Conservation (phyloP, 2,329 filamentous ascomycete species). For the Pseudocercospora fijiensis region DNA sequence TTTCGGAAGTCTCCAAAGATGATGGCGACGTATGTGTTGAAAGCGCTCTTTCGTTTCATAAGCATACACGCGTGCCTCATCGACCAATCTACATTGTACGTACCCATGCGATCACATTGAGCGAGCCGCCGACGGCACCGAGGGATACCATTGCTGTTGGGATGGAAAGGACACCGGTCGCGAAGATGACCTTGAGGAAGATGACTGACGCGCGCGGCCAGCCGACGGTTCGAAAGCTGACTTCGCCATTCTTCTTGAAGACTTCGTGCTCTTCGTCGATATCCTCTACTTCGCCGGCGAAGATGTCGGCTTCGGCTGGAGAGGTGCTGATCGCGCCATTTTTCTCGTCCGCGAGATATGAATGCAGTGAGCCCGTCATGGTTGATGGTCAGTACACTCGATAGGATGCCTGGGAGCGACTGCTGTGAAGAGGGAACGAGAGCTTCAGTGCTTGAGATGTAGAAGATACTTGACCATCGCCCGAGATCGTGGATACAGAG, state of each 20-base stretch:
- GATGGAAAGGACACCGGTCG: slow-evolving; percentile 52
- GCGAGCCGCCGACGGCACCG: slow-evolving; percentile 49
- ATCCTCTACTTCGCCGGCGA: slow-evolving; percentile 26
- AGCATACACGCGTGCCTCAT: slow-evolving; percentile 46
- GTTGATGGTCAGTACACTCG: neutral
- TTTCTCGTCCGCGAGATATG: slow-evolving; percentile 1
- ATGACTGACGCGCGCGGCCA: slow-evolving; percentile 55
- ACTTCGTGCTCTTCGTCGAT: slow-evolving; percentile 46
- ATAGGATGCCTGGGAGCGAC: neutral
- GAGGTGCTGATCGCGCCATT: neutral
- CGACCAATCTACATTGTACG: neutral
- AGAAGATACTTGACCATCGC: neutral
- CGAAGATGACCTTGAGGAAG: slow-evolving; percentile 55
- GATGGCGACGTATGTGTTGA: slow-evolving; percentile 5
- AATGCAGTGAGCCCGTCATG: slow-evolving; percentile 5
- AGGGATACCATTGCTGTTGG: slow-evolving; percentile 50
- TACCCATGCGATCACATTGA: slow-evolving; percentile 51
- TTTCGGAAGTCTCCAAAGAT: slow-evolving; percentile 47
- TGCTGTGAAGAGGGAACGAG: neutral
- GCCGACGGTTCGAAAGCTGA: slow-evolving; percentile 56
- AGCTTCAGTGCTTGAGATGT: neutral
- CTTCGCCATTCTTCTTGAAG: slow-evolving; percentile 51
- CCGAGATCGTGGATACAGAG: neutral
- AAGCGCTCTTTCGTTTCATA: neutral
- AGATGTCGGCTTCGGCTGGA: slow-evolving; percentile 4